These are phyloP conservation scores for Picochlorum sp. DNA, from an alignment of 139 green algal species.

Conservation along the genomic window DNA sequence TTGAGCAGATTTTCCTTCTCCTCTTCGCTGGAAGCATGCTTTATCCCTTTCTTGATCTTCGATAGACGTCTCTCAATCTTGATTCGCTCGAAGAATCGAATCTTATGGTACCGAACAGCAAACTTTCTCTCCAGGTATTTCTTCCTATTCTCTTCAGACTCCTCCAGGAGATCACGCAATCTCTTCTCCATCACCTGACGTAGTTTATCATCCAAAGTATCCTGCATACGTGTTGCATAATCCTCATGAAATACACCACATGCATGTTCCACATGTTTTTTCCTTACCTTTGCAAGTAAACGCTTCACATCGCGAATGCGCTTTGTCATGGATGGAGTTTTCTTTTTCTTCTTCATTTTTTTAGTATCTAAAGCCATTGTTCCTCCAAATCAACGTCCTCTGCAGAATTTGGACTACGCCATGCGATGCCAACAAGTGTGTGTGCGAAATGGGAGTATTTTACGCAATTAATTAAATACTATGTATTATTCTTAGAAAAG, in stretches of 20 bases:
- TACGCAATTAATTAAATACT: not conserved
- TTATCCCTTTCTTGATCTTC: slow-evolving; percentile 32
- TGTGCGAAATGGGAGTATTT: no score
- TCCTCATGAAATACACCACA: not conserved
- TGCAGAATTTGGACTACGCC: not conserved
- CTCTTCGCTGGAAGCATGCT: slow-evolving; percentile 1
- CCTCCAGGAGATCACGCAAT: slow-evolving; percentile 40
- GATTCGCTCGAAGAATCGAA: slow-evolving; percentile 80
- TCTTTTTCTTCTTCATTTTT: slow-evolving; percentile 18
- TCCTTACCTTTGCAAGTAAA: slow-evolving; percentile 46
- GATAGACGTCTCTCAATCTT: slow-evolving; percentile 68
- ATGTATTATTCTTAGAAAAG: slow-evolving; percentile 29
- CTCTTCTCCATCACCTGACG: slow-evolving; percentile 46
- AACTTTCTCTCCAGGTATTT: slow-evolving; percentile 50
- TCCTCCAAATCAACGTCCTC: not conserved
- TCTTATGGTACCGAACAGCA: slow-evolving; percentile 65
- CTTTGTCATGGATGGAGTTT: slow-evolving; percentile 40
- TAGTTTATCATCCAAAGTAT: not conserved
- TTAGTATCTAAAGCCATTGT: slow-evolving; percentile 6
- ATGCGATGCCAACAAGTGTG: not conserved
- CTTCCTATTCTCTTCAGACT: slow-evolving; percentile 10
- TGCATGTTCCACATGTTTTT: not conserved
- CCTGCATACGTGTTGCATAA: not conserved
- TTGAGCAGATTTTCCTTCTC: not conserved
- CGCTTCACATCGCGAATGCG: slow-evolving; percentile 47